Percentiles rank a stretch among this genome's conserved stretches.
Conservation (phyloP, 495 filamentous ascomycete genomes). For the Aspergillus incahuasiensis region DNA sequence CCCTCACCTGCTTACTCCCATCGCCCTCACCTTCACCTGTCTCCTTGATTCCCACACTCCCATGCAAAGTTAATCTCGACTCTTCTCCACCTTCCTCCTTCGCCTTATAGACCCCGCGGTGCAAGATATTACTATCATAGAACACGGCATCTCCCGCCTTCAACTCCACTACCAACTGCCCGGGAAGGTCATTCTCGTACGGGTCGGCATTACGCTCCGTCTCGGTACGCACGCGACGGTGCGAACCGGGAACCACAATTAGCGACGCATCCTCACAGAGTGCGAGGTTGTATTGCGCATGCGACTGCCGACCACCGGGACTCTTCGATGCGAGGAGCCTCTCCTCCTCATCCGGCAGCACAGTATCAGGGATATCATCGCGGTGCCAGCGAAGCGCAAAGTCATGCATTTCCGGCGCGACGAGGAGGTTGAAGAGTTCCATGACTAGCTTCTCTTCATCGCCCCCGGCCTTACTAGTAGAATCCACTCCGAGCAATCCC, state of each 20-base stretch:
- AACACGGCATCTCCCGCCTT: conserved; percentile 73
- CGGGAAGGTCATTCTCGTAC: conserved; percentile 53
- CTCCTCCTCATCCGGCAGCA: conserved; percentile 52
- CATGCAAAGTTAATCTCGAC: conserved; percentile 74
- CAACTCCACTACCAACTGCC: conserved; percentile 57
- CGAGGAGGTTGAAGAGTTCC: conserved; percentile 77
- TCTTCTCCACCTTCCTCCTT: conserved; percentile 37
- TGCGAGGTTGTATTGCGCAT: conserved; percentile 77
- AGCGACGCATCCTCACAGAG: conserved; percentile 63
- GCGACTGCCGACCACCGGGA: conserved; percentile 47
- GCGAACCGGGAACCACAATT: conserved; percentile 67
- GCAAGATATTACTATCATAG: conserved; percentile 85
- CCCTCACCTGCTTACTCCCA: conserved; percentile 45
- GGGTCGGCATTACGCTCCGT: conserved; percentile 58
- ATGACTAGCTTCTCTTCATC: conserved; percentile 54
- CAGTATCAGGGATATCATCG: conserved; percentile 64
- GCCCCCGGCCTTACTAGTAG: conserved; percentile 24
- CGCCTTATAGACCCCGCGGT: conserved; percentile 65
- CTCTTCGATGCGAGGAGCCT: conserved; percentile 36
- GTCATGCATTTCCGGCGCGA: conserved; percentile 54
- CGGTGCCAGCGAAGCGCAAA: conserved; percentile 75
- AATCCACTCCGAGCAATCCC: conserved; percentile 47
- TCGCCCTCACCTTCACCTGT: conserved; percentile 29
- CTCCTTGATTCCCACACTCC: conserved; percentile 62
- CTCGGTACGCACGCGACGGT: conserved; percentile 60